Base-by-base conservation (phyloP, 192 early-diverging fungal species). In the Pilobolus umbonatus region DNA sequence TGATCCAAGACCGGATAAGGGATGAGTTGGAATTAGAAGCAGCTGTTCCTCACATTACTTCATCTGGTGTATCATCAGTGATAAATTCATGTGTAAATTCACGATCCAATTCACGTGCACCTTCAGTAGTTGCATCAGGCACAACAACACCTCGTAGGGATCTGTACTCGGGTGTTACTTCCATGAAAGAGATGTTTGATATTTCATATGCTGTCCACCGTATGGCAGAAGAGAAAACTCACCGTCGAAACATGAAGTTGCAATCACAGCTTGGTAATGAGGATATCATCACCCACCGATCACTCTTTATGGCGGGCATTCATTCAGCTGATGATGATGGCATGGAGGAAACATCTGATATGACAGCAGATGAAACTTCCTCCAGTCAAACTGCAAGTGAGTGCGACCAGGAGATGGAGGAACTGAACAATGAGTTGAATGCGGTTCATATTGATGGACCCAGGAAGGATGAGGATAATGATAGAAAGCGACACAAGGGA, bases 171-270 rank as follows among this genome's bases (percentile, higher is more conserved):
- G 55, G 55, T 5, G 42, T 80, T 38, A 50, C 67, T 6, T 61
- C 62, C 4, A 78, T 89, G 67, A 89, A 88, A 66, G 75, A 88
- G 51, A 81, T 83, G n/a, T 86, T 86, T 68, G 85, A 88, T 60
- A 68, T 89, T 45, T 80, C 85, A 7, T 88, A 82, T 52, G 82
- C 88, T 24, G 82, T 89, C 39, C 86, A 85, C 53, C 78, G 88
- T 15, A 79, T 86, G 73, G 85, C 80, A 34, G 81, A 87, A 64
- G 82, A 88, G 35, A 63, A 44, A 0, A 35, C 68, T 11, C 67
- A 62, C 17, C 43, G 56, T 52, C 58, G 56, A 21, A 44, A 26
- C 34, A 14, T 45, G 19, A 38, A 17, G 5, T 29, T 21, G 10
- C 1, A 26, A 21, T 35, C 12, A 34, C 9, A 35, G 21, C 14